Conservation (phyloP, 331 rosid species). For the Acacia pycnantha region DNA sequence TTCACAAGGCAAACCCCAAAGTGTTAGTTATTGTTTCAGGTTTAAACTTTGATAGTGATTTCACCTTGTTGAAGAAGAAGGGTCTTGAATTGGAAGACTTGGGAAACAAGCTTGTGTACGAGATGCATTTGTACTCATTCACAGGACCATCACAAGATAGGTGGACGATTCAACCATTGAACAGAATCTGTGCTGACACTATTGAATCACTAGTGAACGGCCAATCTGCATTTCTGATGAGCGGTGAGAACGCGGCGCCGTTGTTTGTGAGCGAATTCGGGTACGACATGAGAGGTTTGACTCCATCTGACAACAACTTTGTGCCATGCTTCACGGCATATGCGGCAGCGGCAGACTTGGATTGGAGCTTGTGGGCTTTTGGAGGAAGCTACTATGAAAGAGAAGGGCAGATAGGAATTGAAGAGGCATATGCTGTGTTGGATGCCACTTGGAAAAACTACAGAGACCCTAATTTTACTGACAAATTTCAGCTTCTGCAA, state of each 20-base stretch:
- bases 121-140: conserved; percentile 18
- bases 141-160: conserved; percentile 19
- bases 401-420: conserved; percentile 12
- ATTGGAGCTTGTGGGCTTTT: conserved; percentile 43
- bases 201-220: background rate
- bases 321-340: conserved; percentile 36
- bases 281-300: conserved; percentile 28
- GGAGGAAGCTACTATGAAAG: conserved; percentile 46
- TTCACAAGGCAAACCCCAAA: conserved; percentile 31
- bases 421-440: conserved; percentile 43
- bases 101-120: background rate
- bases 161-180: conserved; percentile 34
- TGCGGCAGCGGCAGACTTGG: conserved; percentile 39
- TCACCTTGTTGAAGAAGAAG: conserved; percentile 35
- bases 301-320: conserved; percentile 29
- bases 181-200: conserved; percentile 28
- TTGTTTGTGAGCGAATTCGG: conserved; percentile 50
- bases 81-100: conserved; percentile 6
- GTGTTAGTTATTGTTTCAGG: conserved; percentile 42
- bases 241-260: conserved; percentile 32
- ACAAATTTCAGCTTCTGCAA: conserved; percentile 39
- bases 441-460: conserved; percentile 34
- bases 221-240: conserved; percentile 29
- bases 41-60: conserved; percentile 38
- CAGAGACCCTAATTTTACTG: conserved; percentile 28